Evolutionary conservation across 306 rosid genomes (phyloP), one percentile per base, ranked within the genome.

Genomic region (Amphicarpaea edgeworthii): DNA sequence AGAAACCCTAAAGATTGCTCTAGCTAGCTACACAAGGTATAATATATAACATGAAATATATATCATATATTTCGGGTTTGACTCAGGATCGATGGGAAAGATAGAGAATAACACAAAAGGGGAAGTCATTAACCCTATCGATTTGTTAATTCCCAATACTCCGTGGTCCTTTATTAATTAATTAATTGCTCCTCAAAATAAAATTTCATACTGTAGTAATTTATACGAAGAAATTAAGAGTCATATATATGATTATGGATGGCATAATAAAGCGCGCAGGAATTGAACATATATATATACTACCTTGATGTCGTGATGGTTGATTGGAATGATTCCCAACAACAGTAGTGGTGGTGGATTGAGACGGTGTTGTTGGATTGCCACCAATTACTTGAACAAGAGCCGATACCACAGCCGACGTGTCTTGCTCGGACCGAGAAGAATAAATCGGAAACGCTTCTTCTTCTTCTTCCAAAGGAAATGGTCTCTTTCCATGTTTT

Each of bases 361-460:
- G 84, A 73, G 73, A 45, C 7, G 40, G 9, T 51, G 19, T 6
- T 12, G 23, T 12, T 6, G 83, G 57, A 53, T 41, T 45, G 68
- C 86, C 84, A 15, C 84, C 88, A 24, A 91, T 89, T 50, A 89
- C 95, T 77, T 83, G 86, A 78, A 86, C 65, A 28, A 91, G 84
- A 26, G 93, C 93, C 0, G 88, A 86, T 8, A 91, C 91, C 85
- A 91, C 77, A 54, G 76, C 90, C 0, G 93, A 85, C 78, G n/a
- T 83, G 53, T 91, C 97, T 61, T 87, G 87, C 26, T 88, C 82
- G 5, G 97, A 88, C 14, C 87, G 89, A 15, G 58, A 70, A 1
- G 90, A 89, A 82, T 88, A 91, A 34, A 82, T 26, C 0, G 95
- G 97, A 50, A 92, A 91, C 12, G 60, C 84, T 57, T 84, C 71